Evolutionary conservation across 1,139 yeast species (phyloP).

Genomic region (Hansenula sp.): DNA sequence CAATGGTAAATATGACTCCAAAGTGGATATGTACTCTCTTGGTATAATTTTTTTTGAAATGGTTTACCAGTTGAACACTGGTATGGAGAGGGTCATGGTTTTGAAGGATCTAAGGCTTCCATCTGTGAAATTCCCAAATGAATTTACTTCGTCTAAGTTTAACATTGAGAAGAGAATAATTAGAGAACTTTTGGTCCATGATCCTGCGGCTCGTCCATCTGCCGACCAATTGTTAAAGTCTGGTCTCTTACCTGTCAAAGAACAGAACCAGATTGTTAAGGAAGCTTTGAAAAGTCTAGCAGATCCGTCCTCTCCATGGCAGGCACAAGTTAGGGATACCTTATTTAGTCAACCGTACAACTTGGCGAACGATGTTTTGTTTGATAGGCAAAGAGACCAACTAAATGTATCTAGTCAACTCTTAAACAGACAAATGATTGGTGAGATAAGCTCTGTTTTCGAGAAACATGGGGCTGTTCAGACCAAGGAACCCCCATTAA

Average conservation of each 20-base stretch:
- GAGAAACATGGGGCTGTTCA: conserved; percentile 84
- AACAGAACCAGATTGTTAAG: conserved; percentile 83
- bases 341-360: conserved; percentile 80
- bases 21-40: conserved; percentile 92
- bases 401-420: conserved; percentile 31
- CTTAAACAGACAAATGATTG: conserved; percentile 42
- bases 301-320: conserved; percentile 93
- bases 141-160: conserved; percentile 49
- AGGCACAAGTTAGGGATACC: conserved; percentile 83
- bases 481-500: conserved; percentile 51
- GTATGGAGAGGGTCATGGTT: conserved; percentile 85
- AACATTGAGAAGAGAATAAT: conserved; percentile 65
- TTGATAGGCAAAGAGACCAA: conserved; percentile 46
- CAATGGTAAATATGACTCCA: conserved; percentile 75
- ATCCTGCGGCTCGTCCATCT: conserved; percentile 73
- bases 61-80: conserved; percentile 79
- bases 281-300: conserved; percentile 84
- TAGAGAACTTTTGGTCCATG: conserved; percentile 63
- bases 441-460: conserved; percentile 58
- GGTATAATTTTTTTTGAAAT: conserved; percentile 95
- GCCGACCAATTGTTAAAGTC: conserved; percentile 74
- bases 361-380: conserved; percentile 76
- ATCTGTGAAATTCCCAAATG: conserved; percentile 61
- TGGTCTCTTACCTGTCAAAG: conserved; percentile 82
- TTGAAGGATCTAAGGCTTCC: conserved; percentile 59